Conservation (phyloP, 2,329 filamentous ascomycete species). For the Fusarium protoensiforme region DNA sequence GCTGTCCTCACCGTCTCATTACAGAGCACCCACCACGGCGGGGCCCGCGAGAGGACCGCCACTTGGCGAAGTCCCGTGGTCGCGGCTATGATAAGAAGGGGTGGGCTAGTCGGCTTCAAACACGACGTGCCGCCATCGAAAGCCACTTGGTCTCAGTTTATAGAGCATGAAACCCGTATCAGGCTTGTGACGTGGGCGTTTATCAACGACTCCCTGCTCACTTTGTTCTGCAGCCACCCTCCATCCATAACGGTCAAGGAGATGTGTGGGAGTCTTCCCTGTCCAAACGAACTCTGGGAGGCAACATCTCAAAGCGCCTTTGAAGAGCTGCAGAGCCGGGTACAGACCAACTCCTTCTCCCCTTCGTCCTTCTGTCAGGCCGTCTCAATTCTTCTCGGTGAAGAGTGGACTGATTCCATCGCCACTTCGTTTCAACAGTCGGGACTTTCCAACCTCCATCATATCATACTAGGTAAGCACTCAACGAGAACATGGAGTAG, state of each 20-base stretch:
- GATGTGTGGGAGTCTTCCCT: slow-evolving; percentile 29
- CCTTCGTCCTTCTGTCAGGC: not conserved
- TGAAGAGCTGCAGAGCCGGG: not conserved
- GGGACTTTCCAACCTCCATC: slow-evolving; percentile 1
- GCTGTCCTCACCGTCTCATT: slow-evolving; percentile 12
- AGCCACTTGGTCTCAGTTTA: slow-evolving; percentile 10
- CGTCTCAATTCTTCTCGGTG: slow-evolving; percentile 6
- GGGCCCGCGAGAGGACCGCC: slow-evolving; percentile 8
- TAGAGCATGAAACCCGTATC: slow-evolving; percentile 28
- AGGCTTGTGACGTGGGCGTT: slow-evolving; percentile 27
- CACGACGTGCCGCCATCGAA: not conserved
- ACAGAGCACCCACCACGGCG: slow-evolving; percentile 4
- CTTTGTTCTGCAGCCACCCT: slow-evolving; percentile 21
- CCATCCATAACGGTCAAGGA: slow-evolving; percentile 17
- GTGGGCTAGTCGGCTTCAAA: not conserved
- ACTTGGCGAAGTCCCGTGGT: slow-evolving; percentile 14
- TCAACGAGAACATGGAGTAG: rapidly evolving
- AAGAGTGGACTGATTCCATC: not conserved
- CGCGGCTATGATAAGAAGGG: slow-evolving; percentile 5
- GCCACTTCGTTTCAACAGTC: not conserved
- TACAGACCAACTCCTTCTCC: not conserved
- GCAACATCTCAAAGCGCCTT: slow-evolving; percentile 2
- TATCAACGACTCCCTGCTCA: slow-evolving; percentile 8
- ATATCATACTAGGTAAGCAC: not conserved
- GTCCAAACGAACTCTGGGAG: slow-evolving; percentile 20